Base-by-base conservation (phyloP, 1,284 basidiomycete species). In the Leccinum glutinopallens region DNA sequence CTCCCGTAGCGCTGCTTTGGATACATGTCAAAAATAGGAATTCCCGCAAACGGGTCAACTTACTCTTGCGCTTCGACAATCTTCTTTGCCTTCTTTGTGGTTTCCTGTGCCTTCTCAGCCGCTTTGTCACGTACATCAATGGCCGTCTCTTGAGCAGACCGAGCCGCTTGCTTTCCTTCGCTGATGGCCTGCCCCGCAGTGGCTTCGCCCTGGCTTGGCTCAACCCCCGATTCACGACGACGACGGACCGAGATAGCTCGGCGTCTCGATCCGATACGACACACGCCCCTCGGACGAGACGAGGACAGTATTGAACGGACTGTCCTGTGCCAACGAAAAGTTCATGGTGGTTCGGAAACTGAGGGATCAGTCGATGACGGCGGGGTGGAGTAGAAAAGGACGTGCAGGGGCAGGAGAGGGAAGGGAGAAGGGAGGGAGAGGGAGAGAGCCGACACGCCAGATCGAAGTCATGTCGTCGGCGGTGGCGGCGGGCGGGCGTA, bases 261-360 rank as follows among this genome's bases (percentile, higher is more conserved):
- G 66, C 0, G 73, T 75, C n/a, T 75, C 73, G 60, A 77, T 68
- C 55, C 73, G 76, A 63, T 76, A 75, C 41, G 65, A 70, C 0
- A 68, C 37, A 6, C 70, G 75, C 0, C 75, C 73, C 25, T 76
- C 75, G 51, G 76, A 71, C 0, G 71, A 75, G 4, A 76, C 60
- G 19, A 75, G 73, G 25, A 66, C 67, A 37, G 73, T 77, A 7
- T 75, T 75, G 29, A 77, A 75, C 4, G 76, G 73, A 49, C 71
- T 77, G 33, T 75, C 76, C 58, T 68, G 68, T 35, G 74, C 63
- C 39, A 75, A 59, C n/a, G 76, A 77, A 62, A 76, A 76, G 61
- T 75, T 75, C 76, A 75, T 75, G 51, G 60, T 37, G 39, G 32
- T 46, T 39, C 25, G 22, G 64, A 12, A 46, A 59, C 4, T 22